Evolutionary conservation across 1,284 basidiomycete species (phyloP).

Genomic region (Agroathelia rolfsii): DNA sequence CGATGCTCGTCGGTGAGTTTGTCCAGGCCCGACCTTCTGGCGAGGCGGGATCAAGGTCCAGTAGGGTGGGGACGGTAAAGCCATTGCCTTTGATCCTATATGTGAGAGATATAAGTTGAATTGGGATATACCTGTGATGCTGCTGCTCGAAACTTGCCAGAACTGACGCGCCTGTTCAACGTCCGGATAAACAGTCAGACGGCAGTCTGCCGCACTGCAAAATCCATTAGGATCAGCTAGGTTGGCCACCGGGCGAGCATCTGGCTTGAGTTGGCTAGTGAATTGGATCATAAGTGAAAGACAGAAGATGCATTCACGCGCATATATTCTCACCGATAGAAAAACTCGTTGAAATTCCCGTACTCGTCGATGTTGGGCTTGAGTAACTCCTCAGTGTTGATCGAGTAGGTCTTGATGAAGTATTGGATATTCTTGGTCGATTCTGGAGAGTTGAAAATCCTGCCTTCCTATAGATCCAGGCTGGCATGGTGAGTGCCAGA

Average conservation of each 20-base stretch:
- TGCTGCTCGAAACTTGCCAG: constrained; percentile 35
- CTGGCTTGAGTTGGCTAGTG: constrained; percentile 47
- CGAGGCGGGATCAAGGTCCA: constrained; percentile 32
- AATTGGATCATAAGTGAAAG: constrained; percentile 2
- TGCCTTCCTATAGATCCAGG: constrained; percentile 26
- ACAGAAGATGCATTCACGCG: background rate
- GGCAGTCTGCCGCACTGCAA: constrained; percentile 66
- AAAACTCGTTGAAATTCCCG: constrained; percentile 77
- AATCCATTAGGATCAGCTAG: constrained; percentile 43
- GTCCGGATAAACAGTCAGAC: constrained; percentile 59
- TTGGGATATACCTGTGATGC: background rate
- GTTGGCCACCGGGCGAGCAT: constrained; percentile 57
- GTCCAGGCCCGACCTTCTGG: constrained; percentile 31
- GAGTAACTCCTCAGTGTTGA: constrained; percentile 54
- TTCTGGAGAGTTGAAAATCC: constrained; percentile 42
- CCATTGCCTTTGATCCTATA: constrained; percentile 65
- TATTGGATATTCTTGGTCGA: constrained; percentile 55
- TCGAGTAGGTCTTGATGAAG: constrained; percentile 67
- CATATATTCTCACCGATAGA: constrained; percentile 35
- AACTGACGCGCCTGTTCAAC: constrained; percentile 54
- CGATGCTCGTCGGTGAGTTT: constrained; percentile 43
- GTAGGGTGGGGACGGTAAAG: constrained; percentile 57
- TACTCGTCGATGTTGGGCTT: constrained; percentile 55
- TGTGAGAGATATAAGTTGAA: background rate
- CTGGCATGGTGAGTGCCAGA: background rate